These are phyloP conservation scores for Gossypium bickii DNA, from an alignment of 345 rosid species.

Conservation along the genomic window DNA sequence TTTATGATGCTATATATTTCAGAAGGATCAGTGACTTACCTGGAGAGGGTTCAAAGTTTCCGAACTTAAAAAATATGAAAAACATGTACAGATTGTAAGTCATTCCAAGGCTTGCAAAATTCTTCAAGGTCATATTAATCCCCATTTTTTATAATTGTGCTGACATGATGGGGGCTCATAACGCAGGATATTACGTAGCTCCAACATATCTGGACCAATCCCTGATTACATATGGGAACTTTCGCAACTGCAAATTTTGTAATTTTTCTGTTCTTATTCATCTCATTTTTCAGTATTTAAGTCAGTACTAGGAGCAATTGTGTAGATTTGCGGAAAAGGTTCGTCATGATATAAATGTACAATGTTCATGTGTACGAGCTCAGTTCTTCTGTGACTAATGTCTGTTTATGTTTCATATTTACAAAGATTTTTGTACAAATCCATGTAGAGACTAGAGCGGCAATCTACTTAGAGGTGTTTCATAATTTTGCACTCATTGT, in stretches of 20 bases:
- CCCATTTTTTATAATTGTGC: background rate
- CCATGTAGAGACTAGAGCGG: background rate
- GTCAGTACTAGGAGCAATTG: background rate
- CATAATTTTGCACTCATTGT: background rate
- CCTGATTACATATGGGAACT: constrained; percentile 22
- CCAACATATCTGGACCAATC: constrained; percentile 37
- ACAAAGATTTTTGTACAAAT: background rate
- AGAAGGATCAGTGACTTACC: constrained; percentile 50
- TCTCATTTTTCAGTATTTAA: background rate
- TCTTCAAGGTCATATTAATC: background rate
- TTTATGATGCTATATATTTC: constrained; percentile 10
- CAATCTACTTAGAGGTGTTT: background rate
- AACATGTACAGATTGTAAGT: constrained; percentile 37
- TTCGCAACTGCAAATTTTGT: constrained; percentile 21
- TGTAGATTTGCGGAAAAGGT: background rate
- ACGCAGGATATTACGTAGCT: constrained; percentile 42
- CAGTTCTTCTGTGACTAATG: background rate
- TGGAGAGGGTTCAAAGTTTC: constrained; percentile 38
- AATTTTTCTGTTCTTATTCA: constrained; percentile 3
- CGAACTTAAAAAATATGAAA: constrained; percentile 27
- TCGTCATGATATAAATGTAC: background rate
- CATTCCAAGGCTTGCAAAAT: background rate
- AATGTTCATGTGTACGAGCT: background rate
- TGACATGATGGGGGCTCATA: background rate
- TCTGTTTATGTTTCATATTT: background rate